Evolutionary conservation across 495 filamentous ascomycete species (phyloP), one percentile per base, ranked within the genome.

Genomic region (Aspergillus carlsbadensis): DNA sequence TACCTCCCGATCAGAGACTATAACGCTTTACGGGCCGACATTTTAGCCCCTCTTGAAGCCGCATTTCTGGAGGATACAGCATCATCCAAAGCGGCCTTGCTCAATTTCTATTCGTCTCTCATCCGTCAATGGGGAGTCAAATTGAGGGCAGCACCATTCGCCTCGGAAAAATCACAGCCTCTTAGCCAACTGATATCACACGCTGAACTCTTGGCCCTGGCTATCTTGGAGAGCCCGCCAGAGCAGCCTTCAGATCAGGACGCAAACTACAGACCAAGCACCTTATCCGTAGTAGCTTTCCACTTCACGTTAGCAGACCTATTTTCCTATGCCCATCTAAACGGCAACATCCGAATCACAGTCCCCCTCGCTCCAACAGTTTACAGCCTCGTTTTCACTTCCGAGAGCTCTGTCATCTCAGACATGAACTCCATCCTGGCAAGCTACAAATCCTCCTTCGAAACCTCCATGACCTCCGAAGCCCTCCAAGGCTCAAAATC

Each of bases 391-490:
- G 69, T 83, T 52, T 92, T 92, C 61, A 78, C 76, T 17, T 69
- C 82, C 2, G 86, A 82, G 5, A 74, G 83, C 10, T 77, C 79
- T 5, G 78, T 79, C 24, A 77, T 91, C n/a, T 91, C 90, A 2
- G 83, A 83, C 7, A 81, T 92, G 37, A 91, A 84, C 65, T 78
- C 79, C 31, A 79, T 93, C 17, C 70, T 86, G 21, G 78, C 80
- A 3, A 75, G 65, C 54, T 90, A 92, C 71, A 96, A 95, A 65
- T 73, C 72, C 6, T 84, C 87, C 1, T 92, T 93, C 65, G 90
- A 95, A 65, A 68, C 71, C 5, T 81, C 85, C 58, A 80, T 87
- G 69, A 70, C 66, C 6, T 72, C 75, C 0, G 37, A 68, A 43
- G 58, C 61, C 10, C 62, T 77, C 5, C 69, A 71, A 56, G 21